A percentile compares a stretch with the other conserved stretches of the same genome.
Evolutionary conservation across 2,329 filamentous ascomycete species (phyloP).

Genomic region (Ophiostoma tasmaniense): DNA sequence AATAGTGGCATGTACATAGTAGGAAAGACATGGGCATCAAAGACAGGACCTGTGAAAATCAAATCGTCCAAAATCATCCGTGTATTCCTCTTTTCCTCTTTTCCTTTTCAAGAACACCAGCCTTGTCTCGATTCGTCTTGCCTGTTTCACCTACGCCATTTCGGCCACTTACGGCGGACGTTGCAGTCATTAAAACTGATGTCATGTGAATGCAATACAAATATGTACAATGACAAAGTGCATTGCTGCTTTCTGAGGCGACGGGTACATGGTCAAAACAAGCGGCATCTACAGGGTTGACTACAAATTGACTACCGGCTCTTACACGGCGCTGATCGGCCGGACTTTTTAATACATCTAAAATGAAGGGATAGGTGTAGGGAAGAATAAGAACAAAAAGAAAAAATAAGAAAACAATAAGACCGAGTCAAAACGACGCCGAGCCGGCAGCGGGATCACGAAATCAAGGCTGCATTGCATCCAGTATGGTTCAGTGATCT

Average conservation of each 20-base stretch:
- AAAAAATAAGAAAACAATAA: neutral
- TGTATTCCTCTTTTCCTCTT: neutral
- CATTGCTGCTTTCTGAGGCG: neutral
- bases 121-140: conserved; percentile 1
- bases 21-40: too few species aligned
- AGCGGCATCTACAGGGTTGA: too few species aligned
- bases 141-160: neutral
- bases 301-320: neutral
- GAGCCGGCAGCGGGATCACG: conserved; percentile 3
- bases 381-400: neutral
- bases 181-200: neutral
- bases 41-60: too few species aligned
- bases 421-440: neutral
- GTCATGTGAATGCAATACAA: neutral
- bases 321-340: conserved; percentile 1
- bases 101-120: neutral
- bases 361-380: neutral
- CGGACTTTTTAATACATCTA: neutral
- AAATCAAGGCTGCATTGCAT: conserved; percentile 6
- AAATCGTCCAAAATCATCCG: neutral
- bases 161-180: neutral
- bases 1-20: too few species aligned
- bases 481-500: neutral
- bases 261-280: neutral
- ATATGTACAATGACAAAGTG: neutral